phyloP scores from a whole-genome alignment of 2,329 filamentous ascomycete species.

The Pseudovirgaria hyperparasitica region DNA sequence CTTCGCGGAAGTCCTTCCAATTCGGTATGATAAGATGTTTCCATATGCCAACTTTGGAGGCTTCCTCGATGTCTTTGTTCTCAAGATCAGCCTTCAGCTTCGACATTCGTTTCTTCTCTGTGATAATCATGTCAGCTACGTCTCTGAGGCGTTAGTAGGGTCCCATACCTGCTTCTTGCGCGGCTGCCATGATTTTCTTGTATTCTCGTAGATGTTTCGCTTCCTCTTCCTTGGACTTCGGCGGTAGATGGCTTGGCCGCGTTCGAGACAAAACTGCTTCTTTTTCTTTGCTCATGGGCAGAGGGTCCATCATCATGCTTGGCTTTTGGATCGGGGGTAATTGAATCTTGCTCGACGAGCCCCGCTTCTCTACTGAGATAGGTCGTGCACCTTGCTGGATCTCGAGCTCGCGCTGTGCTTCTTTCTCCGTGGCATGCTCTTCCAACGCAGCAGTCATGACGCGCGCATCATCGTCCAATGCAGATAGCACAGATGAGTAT shows the following conservation, averaged over 20 bases:
- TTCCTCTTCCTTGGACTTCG: constrained; percentile 84
- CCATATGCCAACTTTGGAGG: constrained; percentile 51
- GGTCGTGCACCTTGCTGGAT: constrained; percentile 31
- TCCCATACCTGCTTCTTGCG: constrained; percentile 41
- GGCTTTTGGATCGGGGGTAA: constrained; percentile 56
- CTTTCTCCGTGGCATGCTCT: constrained; percentile 56
- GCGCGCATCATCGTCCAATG: constrained; percentile 62
- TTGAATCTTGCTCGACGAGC: constrained; percentile 38
- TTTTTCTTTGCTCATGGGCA: constrained; percentile 77
- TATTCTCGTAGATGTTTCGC: constrained; percentile 77
- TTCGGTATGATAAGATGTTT: constrained; percentile 64
- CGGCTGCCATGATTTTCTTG: constrained; percentile 64
- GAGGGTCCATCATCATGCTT: constrained; percentile 72
- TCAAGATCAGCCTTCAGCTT: constrained; percentile 39
- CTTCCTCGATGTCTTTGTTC: constrained; percentile 37
- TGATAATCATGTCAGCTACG: constrained; percentile 6
- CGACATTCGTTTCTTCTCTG: constrained; percentile 39
- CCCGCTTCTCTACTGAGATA: constrained; percentile 14
- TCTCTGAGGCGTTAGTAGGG: background rate
- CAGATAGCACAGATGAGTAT: too few species aligned
- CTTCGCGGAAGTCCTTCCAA: constrained; percentile 51
- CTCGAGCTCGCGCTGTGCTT: constrained; percentile 38
- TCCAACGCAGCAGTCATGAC: constrained; percentile 70
- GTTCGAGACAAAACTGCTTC: constrained; percentile 68
- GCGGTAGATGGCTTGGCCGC: constrained; percentile 71